Percentiles rank a stretch among this genome's conserved stretches.
Evolutionary conservation across 2,329 filamentous ascomycete genomes (phyloP).

Genomic region (Sporothrix inflata): DNA sequence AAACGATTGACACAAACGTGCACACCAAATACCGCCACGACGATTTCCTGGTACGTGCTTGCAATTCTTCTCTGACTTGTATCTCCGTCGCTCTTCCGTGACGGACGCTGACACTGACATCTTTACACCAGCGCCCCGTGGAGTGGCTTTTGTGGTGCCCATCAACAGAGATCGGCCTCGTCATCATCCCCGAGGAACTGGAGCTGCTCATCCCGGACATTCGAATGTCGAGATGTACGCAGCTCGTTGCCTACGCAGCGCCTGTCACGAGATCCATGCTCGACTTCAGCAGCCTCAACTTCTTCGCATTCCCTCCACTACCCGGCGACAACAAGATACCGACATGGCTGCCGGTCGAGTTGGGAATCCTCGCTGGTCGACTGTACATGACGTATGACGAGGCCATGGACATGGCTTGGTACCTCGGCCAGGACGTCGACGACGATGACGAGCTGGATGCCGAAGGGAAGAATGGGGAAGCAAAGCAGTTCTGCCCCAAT

Average conservation of each 20-base stretch:
- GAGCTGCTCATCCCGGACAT: slow-evolving; percentile 57
- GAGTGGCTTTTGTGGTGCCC: slow-evolving; percentile 65
- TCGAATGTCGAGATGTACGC: slow-evolving; percentile 28
- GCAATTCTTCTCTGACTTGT: slow-evolving; percentile 35
- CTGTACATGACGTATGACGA: slow-evolving; percentile 62
- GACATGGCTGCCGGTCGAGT: slow-evolving; percentile 57
- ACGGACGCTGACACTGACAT: not conserved
- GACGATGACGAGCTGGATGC: not conserved
- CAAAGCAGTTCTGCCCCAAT: slow-evolving; percentile 36
- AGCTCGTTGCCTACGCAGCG: slow-evolving; percentile 58
- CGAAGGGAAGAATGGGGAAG: not conserved
- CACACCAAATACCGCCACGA: slow-evolving; percentile 37
- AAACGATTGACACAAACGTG: slow-evolving; percentile 45
- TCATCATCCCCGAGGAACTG: slow-evolving; percentile 67
- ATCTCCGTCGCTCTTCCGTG: not conserved
- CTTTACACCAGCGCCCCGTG: slow-evolving; percentile 46
- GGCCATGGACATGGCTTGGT: slow-evolving; percentile 41
- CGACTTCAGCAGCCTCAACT: slow-evolving; percentile 58
- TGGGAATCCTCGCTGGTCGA: slow-evolving; percentile 63
- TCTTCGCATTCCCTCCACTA: slow-evolving; percentile 55
- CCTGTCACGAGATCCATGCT: slow-evolving; percentile 64
- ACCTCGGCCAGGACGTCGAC: slow-evolving; percentile 40
- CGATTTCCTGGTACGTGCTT: slow-evolving; percentile 42
- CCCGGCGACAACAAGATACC: slow-evolving; percentile 49
- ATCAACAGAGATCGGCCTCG: slow-evolving; percentile 51